Conservation (phyloP, 2,329 filamentous ascomycete species). For the Leptographium wingfieldii region DNA sequence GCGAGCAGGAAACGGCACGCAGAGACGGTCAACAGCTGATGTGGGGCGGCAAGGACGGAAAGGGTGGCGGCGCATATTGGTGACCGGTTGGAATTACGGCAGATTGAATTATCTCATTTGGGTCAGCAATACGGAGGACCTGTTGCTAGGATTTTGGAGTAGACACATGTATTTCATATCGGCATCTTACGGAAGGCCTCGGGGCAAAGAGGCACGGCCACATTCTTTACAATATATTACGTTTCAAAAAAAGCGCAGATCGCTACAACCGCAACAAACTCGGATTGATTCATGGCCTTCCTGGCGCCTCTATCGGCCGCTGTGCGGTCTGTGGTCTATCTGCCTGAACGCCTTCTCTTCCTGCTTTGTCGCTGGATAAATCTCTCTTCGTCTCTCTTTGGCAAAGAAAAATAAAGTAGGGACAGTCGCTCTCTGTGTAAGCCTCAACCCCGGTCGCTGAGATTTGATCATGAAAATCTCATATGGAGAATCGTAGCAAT, state of each 20-base stretch:
- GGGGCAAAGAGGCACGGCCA: background rate
- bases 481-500: too few species aligned
- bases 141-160: background rate
- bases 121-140: background rate
- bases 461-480: too few species aligned
- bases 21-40: constrained; percentile 8
- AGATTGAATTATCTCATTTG: background rate
- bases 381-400: background rate
- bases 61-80: constrained; percentile 28
- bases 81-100: constrained; percentile 11
- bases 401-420: background rate
- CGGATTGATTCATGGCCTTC: background rate
- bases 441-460: too few species aligned
- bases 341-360: background rate
- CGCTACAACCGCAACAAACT: background rate
- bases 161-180: background rate
- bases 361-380: too few species aligned
- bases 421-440: too few species aligned
- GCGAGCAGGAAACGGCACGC: constrained; percentile 15
- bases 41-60: constrained; percentile 28
- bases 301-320: background rate
- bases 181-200: background rate
- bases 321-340: background rate
- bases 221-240: background rate
- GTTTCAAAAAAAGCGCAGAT: background rate